Conservation (phyloP, 306 rosid species). For the Fragaria iinumae region DNA sequence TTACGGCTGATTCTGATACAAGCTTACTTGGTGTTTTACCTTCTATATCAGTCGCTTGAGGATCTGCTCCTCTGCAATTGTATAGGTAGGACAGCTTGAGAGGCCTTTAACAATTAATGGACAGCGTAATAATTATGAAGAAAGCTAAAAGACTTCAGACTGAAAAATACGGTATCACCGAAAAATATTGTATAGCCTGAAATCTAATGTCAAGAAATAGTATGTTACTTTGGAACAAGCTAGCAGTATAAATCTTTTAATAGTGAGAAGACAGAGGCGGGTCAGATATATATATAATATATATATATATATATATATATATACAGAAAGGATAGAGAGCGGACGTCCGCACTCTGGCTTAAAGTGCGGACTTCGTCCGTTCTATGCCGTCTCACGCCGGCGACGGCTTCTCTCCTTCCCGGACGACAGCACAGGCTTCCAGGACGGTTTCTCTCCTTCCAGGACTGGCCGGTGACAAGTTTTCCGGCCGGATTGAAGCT, state of each 20-base stretch:
- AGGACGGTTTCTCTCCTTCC: too few species aligned
- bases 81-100: conserved; percentile 1
- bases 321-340: accelerated
- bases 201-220: background rate
- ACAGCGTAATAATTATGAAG: background rate
- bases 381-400: too few species aligned
- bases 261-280: too few species aligned
- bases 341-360: too few species aligned
- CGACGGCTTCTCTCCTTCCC: too few species aligned
- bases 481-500: too few species aligned
- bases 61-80: conserved; percentile 64
- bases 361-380: too few species aligned
- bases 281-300: too few species aligned
- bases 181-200: background rate
- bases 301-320: too few species aligned
- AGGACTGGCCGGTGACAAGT: too few species aligned
- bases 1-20: conserved; percentile 39
- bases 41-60: conserved; percentile 42
- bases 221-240: background rate
- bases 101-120: background rate
- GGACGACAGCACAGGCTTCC: too few species aligned
- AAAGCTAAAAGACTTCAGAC: background rate
- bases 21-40: conserved; percentile 57
- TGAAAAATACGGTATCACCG: background rate
- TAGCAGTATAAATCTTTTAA: background rate